phyloP scores from a whole-genome alignment of 768 basidiomycete species.

The Saitozyma podzolica region DNA sequence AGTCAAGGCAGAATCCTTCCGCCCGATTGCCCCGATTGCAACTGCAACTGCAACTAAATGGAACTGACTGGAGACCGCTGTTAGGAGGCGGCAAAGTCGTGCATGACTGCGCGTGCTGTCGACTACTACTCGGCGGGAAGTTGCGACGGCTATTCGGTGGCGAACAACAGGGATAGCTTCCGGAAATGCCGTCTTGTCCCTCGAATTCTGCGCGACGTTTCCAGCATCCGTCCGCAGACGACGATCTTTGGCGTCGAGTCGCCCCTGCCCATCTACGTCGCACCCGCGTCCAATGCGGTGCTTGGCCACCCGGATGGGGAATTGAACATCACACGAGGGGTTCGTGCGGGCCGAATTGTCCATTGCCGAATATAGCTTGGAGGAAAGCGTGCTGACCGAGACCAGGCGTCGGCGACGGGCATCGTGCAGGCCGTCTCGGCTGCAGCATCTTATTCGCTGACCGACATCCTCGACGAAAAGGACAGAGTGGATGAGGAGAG shows the following conservation, averaged over 20 bases:
- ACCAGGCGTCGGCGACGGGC: constrained; percentile 46
- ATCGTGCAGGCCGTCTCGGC: constrained; percentile 51
- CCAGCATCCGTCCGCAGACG: constrained; percentile 46
- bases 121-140: constrained; percentile 31
- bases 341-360: constrained; percentile 10
- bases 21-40: not conserved
- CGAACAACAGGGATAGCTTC: constrained; percentile 35
- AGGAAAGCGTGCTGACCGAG: constrained; percentile 40
- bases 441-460: constrained; percentile 48
- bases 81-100: constrained; percentile 37
- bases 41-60: not conserved
- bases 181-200: constrained; percentile 50
- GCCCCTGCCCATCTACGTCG: constrained; percentile 54
- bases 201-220: constrained; percentile 49
- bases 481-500: constrained; percentile 44
- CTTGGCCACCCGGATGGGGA: constrained; percentile 71
- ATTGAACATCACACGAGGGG: constrained; percentile 58
- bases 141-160: constrained; percentile 27
- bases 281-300: constrained; percentile 54
- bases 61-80: not conserved
- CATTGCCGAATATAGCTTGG: constrained; percentile 35
- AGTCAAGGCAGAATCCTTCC: constrained; percentile 5
- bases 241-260: constrained; percentile 50
- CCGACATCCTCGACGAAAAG: constrained; percentile 50
- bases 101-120: constrained; percentile 22